Conservation (phyloP, 23 red algal genomes). For the Pyropia haitanensis region DNA sequence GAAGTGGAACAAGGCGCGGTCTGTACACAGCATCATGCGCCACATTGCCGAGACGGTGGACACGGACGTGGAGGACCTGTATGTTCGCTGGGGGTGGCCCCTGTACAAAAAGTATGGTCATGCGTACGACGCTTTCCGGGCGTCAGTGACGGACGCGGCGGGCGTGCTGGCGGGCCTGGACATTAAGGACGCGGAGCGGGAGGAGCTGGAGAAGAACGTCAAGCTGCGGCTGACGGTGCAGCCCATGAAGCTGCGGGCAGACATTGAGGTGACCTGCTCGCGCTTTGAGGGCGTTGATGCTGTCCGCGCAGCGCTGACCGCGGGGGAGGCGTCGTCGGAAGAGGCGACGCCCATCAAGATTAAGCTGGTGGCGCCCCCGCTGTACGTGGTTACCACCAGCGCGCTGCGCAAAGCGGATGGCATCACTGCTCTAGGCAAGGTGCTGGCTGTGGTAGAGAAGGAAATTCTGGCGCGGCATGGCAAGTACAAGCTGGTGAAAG, state of each 20-base stretch:
- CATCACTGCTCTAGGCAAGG: conserved; percentile 50
- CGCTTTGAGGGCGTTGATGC: conserved; percentile 98
- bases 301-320: conserved; percentile 62
- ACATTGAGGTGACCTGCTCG: conserved; percentile 96
- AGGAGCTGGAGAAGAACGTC: conserved; percentile 87
- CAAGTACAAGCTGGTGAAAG: conserved; percentile 81
- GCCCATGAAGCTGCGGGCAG: conserved; percentile 82
- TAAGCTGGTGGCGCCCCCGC: conserved; percentile 88
- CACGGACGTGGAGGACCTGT: conserved; percentile 82
- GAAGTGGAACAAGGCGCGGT: conserved; percentile 96
- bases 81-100: conserved; percentile 91
- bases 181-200: conserved; percentile 56
- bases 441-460: conserved; percentile 57
- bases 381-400: conserved; percentile 82
- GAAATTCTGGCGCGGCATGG: conserved; percentile 74
- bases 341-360: conserved; percentile 72
- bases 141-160: conserved; percentile 74
- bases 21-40: conserved; percentile 96
- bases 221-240: conserved; percentile 58
- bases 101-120: conserved; percentile 88
- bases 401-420: conserved; percentile 66
- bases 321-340: conserved; percentile 41
- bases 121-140: conserved; percentile 90
- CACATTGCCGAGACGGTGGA: conserved; percentile 88
- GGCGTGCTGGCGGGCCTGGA: conserved; percentile 70